A percentile compares a stretch with the other conserved stretches of the same genome.
Evolutionary conservation across 495 filamentous ascomycete species (phyloP).

Genomic region (Lasiosphaeria ovina): DNA sequence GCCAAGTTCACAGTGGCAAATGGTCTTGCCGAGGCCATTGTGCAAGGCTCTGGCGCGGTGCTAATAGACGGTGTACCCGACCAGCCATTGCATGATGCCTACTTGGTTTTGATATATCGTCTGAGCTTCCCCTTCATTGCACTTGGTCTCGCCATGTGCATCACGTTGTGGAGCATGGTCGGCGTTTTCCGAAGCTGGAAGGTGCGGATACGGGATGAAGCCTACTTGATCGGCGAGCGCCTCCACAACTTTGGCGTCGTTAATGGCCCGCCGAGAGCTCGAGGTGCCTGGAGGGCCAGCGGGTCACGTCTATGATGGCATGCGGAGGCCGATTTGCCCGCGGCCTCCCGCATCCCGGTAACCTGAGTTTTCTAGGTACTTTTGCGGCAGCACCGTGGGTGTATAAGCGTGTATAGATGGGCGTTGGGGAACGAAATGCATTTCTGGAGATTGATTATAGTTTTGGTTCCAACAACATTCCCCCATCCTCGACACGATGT

Average conservation of each 20-base stretch:
- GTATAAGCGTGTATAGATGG: too few species aligned
- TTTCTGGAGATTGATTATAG: too few species aligned
- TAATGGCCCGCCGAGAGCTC: conserved; percentile 23
- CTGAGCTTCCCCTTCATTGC: conserved; percentile 66
- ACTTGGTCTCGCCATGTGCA: conserved; percentile 39
- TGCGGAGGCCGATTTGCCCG: too few species aligned
- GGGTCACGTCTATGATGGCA: conserved; percentile 26
- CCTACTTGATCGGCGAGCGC: conserved; percentile 91
- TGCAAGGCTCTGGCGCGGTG: conserved; percentile 16
- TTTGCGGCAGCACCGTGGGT: too few species aligned
- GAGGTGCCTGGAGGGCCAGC: conserved; percentile 31
- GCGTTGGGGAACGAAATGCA: too few species aligned
- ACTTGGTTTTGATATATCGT: conserved; percentile 61
- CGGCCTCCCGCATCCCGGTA: too few species aligned
- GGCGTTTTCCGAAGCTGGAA: conserved; percentile 73
- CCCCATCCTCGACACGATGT: too few species aligned
- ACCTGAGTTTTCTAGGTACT: too few species aligned
- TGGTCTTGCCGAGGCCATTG: conserved; percentile 25
- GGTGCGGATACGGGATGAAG: conserved; percentile 83
- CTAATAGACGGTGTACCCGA: conserved; percentile 20
- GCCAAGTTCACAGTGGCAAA: conserved; percentile 33
- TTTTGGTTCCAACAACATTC: too few species aligned
- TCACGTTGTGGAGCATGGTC: conserved; percentile 50
- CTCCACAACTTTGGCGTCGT: conserved; percentile 86
- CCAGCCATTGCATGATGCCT: conserved; percentile 40